phyloP scores from a whole-genome alignment of 2,329 filamentous ascomycete species.

The Neoscytalidium dimidiatum region DNA sequence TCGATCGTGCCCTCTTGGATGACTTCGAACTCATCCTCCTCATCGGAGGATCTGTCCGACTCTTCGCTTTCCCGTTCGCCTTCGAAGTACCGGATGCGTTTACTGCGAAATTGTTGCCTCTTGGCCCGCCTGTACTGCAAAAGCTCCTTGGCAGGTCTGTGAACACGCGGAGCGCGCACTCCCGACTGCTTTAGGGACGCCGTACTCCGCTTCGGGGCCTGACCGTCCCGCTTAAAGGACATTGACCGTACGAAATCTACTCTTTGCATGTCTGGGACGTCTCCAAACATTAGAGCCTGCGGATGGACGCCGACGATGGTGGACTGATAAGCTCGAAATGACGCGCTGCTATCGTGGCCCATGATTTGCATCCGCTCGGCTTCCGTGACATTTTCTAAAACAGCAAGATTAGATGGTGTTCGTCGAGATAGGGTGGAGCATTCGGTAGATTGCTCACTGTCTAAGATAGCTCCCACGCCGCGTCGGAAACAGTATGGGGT shows the following conservation, averaged over 20 bases:
- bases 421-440: background rate
- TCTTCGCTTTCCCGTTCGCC: background rate
- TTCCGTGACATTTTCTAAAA: background rate
- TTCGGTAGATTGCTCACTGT: background rate
- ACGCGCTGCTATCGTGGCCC: background rate
- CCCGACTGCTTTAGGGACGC: background rate
- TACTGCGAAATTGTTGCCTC: background rate
- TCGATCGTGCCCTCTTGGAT: background rate
- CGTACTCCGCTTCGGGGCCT: background rate
- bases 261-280: background rate
- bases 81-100: background rate
- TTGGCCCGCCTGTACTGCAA: background rate
- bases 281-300: background rate
- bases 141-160: background rate
- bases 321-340: background rate
- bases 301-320: background rate
- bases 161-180: background rate
- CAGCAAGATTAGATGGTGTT: background rate
- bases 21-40: background rate
- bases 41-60: background rate
- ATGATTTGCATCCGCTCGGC: background rate
- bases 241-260: background rate
- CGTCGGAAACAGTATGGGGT: background rate
- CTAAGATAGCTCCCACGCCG: background rate
- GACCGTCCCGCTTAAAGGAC: background rate